Conservation (phyloP, 1,139 yeast species). For the Taphrina flavorubra region DNA sequence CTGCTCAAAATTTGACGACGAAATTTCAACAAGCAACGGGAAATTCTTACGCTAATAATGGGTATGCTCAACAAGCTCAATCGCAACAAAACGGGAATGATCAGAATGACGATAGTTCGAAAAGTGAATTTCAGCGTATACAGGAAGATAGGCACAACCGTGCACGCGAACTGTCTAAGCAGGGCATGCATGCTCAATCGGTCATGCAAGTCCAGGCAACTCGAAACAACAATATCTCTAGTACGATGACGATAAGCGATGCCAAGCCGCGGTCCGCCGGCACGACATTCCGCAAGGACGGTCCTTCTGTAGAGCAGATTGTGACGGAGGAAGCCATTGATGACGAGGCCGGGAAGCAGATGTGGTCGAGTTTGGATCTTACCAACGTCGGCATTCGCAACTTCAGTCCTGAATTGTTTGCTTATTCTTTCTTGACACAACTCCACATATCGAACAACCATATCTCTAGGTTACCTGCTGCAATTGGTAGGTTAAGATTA, state of each 20-base stretch:
- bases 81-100: conserved; percentile 13
- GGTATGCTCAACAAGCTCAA: conserved; percentile 24
- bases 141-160: conserved; percentile 33
- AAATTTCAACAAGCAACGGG: conserved; percentile 34
- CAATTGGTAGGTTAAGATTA: conserved; percentile 70
- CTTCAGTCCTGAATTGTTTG: conserved; percentile 74
- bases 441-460: conserved; percentile 87
- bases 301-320: conserved; percentile 34
- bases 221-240: conserved; percentile 20
- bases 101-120: conserved; percentile 14
- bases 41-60: conserved; percentile 14
- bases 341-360: conserved; percentile 38
- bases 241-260: conserved; percentile 6
- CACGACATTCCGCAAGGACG: conserved; percentile 28
- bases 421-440: conserved; percentile 83
- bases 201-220: conserved; percentile 22
- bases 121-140: conserved; percentile 27
- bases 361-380: conserved; percentile 90
- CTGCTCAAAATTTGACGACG: conserved; percentile 34
- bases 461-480: conserved; percentile 69
- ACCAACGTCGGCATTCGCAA: conserved; percentile 84
- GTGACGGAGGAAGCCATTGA: conserved; percentile 39
- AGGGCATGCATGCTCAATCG: conserved; percentile 33
- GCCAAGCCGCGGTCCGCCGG: conserved; percentile 27
- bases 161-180: conserved; percentile 33